A percentile compares a stretch with the other conserved stretches of the same genome.
These are phyloP conservation scores for Puccinia triticina DNA, from an alignment of 1,284 basidiomycete genomes.

Conservation along the genomic window DNA sequence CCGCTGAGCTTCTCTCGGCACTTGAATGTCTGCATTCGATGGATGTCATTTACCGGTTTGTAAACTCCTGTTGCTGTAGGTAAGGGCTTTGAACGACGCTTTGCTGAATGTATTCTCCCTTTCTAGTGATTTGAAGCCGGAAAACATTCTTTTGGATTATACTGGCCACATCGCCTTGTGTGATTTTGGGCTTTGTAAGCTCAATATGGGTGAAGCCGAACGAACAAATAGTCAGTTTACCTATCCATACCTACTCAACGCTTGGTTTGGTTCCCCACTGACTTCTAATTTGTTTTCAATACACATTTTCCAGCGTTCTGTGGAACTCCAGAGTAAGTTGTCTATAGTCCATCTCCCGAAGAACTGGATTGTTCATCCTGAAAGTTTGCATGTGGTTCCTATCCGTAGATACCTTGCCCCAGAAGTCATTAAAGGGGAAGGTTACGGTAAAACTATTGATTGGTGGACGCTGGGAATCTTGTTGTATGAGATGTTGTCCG, in stretches of 20 bases:
- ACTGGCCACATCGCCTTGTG: conserved; percentile 95
- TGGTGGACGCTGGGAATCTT: conserved; percentile 61
- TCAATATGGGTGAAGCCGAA: conserved; percentile 68
- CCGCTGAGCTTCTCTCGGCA: conserved; percentile 89
- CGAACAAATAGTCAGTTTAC: conserved; percentile 49
- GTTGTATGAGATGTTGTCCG: conserved; percentile 61
- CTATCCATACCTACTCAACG: not conserved
- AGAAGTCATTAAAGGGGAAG: conserved; percentile 60
- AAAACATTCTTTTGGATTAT: conserved; percentile 94
- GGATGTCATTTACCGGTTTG: conserved; percentile 80
- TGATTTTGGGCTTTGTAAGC: conserved; percentile 96
- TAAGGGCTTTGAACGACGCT: not conserved
- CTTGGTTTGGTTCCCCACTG: not conserved
- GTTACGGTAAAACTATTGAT: conserved; percentile 61
- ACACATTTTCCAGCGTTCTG: conserved; percentile 32
- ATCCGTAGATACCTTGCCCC: conserved; percentile 59
- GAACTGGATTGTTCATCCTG: not conserved
- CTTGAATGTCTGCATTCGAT: conserved; percentile 96
- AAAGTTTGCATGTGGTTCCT: not conserved
- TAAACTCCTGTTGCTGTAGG: not conserved
- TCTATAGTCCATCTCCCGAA: not conserved
- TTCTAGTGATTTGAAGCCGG: conserved; percentile 82
- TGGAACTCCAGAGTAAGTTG: conserved; percentile 49
- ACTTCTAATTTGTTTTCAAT: not conserved
- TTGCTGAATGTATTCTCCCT: not conserved